Evolutionary conservation across 495 filamentous ascomycete genomes (phyloP), one percentile per base, ranked within the genome.

Genomic region (Corynascus novoguineensis): DNA sequence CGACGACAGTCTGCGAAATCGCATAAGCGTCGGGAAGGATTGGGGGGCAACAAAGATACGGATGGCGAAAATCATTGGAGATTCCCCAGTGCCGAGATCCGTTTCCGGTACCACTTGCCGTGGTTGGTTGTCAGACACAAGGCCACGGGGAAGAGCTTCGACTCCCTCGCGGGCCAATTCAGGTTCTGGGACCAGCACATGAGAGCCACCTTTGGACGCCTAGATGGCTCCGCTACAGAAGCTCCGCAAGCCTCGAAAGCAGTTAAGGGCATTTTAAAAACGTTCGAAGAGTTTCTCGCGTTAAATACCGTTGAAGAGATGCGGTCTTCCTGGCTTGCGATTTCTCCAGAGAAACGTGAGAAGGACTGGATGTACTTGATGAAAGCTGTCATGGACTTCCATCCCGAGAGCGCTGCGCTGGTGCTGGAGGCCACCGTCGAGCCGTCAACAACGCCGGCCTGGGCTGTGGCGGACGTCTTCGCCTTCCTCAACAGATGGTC

Each of bases 401-500:
- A 68, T 27, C 78, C 77, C 0, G 59, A 69, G 19, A 57, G 64
- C 29, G 65, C 78, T 3, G 64, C 78, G 27, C 65, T 71, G 12
- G 76, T 86, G 48, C 62, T 88, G 6, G 58, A 73, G 37, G 78
- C 75, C 15, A 80, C 76, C 9, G 65, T 80, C 41, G 62, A 70
- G 21, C 53, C 65, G 17, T 53, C 64, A 1, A 70, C 63, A 53
- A 75, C 79, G n/a, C 71, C 75, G 12, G 74, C 72, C 40, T 77
- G 75, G 35, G 73, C 81, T 51, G 65, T 83, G 10, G 65, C 65
- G 31, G 82, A 88, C 62, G 71, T 76, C 50, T 53, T 86, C 21
- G 54, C 71, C 8, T 74, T 78, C 45, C 53, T 86, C 46, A 68
- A 69, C 17, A 57, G 32, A 5, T 50, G 49, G 50, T 15, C 22